Percentiles rank a stretch among this genome's conserved stretches.
These are phyloP conservation scores for Fusarium globosum DNA, from an alignment of 2,329 filamentous ascomycete genomes.

Conservation along the genomic window DNA sequence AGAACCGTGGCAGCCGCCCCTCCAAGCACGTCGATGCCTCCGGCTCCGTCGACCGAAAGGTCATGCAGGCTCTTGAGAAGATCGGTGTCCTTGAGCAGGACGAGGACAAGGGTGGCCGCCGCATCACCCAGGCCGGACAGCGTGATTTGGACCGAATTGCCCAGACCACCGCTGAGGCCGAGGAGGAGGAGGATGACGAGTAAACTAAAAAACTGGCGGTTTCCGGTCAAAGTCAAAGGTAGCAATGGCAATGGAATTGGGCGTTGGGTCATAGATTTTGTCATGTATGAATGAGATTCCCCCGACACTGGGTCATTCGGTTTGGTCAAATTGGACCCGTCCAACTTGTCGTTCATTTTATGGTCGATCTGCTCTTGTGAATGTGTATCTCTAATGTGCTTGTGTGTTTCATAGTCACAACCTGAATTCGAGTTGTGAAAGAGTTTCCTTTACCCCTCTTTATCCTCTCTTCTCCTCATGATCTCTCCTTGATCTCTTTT, in stretches of 20 bases:
- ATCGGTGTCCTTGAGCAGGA: slow-evolving; percentile 98
- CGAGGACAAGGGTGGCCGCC: slow-evolving; percentile 97
- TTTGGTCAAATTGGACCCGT: slow-evolving; percentile 50
- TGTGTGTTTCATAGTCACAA: neutral
- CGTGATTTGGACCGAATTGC: slow-evolving; percentile 98
- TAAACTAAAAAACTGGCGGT: slow-evolving; percentile 63
- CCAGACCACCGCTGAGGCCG: slow-evolving; percentile 80
- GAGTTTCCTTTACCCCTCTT: neutral
- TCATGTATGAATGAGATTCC: slow-evolving; percentile 56
- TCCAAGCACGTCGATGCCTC: slow-evolving; percentile 96
- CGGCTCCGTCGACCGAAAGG: slow-evolving; percentile 96
- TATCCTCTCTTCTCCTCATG: neutral
- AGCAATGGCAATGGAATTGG: slow-evolving; percentile 49
- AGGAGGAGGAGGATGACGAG: slow-evolving; percentile 74
- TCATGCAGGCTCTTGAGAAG: slow-evolving; percentile 98
- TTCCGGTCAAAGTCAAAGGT: slow-evolving; percentile 35
- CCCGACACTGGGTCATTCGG: slow-evolving; percentile 52
- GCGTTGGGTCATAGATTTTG: slow-evolving; percentile 56
- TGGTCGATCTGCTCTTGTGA: slow-evolving; percentile 25
- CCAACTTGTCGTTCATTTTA: slow-evolving; percentile 40
- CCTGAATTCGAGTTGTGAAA: neutral
- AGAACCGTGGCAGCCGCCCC: slow-evolving; percentile 95
- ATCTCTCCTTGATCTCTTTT: neutral
- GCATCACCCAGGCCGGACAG: slow-evolving; percentile 98
- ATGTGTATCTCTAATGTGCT: neutral